phyloP scores from a whole-genome alignment of 805 yeast genomes.

The Lipomyces mesembrius region DNA sequence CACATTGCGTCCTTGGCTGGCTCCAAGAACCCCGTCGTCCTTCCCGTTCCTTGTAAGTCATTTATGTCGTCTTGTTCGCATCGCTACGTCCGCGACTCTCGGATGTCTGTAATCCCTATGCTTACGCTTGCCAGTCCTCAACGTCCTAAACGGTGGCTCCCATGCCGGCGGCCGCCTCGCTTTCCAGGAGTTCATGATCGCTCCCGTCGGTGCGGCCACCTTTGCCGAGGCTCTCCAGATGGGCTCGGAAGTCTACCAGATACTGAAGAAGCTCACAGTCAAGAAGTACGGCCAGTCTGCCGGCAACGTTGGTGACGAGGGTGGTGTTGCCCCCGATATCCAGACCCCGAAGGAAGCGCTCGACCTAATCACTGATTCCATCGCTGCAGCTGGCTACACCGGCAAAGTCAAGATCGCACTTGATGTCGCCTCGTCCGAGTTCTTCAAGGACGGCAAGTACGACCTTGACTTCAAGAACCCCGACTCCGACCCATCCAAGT shows the following conservation, averaged over 20 bases:
- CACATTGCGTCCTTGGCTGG: constrained; percentile 84
- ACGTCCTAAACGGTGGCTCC: constrained; percentile 99
- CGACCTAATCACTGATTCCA: constrained; percentile 88
- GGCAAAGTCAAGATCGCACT: constrained; percentile 91
- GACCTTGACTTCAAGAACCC: constrained; percentile 99
- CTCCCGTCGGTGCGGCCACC: constrained; percentile 86
- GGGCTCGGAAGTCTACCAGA: constrained; percentile 98
- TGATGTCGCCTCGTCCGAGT: constrained; percentile 97
- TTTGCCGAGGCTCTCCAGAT: constrained; percentile 96
- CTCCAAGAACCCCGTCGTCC: constrained; percentile 80
- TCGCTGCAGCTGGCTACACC: constrained; percentile 91
- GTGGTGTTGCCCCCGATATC: constrained; percentile 99
- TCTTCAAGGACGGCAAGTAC: constrained; percentile 95
- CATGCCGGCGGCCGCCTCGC: constrained; percentile 99
- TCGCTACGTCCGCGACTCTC: not conserved
- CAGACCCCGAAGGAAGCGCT: constrained; percentile 95
- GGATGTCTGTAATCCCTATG: constrained; percentile 1
- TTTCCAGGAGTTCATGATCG: constrained; percentile 99
- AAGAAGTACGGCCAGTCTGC: constrained; percentile 97
- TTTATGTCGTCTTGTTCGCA: not conserved
- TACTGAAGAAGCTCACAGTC: constrained; percentile 89
- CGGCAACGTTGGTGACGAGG: constrained; percentile 99
- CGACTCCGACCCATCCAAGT: constrained; percentile 82
- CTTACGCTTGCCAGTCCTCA: constrained; percentile 64
- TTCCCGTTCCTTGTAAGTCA: constrained; percentile 80